Percentiles rank a stretch among this genome's conserved stretches.
Conservation (phyloP, 257 asterid species). For the Solanum sejunctum region DNA sequence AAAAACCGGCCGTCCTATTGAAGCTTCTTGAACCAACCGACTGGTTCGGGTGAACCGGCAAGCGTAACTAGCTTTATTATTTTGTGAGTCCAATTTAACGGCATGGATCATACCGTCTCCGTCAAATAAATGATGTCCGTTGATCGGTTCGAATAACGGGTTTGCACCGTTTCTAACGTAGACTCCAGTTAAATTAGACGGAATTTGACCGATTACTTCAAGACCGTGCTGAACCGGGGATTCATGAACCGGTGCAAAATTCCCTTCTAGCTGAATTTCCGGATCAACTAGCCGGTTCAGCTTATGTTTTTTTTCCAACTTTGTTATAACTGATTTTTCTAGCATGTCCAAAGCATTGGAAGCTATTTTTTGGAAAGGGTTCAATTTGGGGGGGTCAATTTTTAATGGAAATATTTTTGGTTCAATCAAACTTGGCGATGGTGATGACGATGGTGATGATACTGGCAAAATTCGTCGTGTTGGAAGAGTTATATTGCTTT, state of each 20-base stretch:
- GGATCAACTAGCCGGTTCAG: constrained; percentile 41
- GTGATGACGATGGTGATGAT: not conserved
- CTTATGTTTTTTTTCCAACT: constrained; percentile 21
- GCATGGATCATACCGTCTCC: constrained; percentile 72
- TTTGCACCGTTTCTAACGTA: constrained; percentile 56
- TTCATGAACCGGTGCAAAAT: constrained; percentile 52
- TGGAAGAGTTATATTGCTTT: not conserved
- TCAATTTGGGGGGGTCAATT: not conserved
- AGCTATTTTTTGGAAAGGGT: constrained; percentile 32
- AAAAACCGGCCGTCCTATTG: constrained; percentile 30
- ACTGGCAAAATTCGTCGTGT: not conserved
- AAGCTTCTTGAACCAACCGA: constrained; percentile 32
- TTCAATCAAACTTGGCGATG: not conserved
- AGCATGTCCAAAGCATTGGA: constrained; percentile 29
- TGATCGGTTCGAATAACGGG: constrained; percentile 29
- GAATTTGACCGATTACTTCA: constrained; percentile 37
- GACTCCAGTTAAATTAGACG: constrained; percentile 23
- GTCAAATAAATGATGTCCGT: constrained; percentile 58
- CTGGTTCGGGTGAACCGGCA: constrained; percentile 45
- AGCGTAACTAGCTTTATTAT: constrained; percentile 28
- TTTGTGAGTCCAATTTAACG: constrained; percentile 10
- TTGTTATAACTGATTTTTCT: constrained; percentile 18
- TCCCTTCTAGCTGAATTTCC: constrained; percentile 44
- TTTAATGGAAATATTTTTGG: not conserved
- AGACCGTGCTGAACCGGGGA: constrained; percentile 41